Evolutionary conservation across 352 stramenopile species (phyloP).

Genomic region (Globisporangium ultimum): DNA sequence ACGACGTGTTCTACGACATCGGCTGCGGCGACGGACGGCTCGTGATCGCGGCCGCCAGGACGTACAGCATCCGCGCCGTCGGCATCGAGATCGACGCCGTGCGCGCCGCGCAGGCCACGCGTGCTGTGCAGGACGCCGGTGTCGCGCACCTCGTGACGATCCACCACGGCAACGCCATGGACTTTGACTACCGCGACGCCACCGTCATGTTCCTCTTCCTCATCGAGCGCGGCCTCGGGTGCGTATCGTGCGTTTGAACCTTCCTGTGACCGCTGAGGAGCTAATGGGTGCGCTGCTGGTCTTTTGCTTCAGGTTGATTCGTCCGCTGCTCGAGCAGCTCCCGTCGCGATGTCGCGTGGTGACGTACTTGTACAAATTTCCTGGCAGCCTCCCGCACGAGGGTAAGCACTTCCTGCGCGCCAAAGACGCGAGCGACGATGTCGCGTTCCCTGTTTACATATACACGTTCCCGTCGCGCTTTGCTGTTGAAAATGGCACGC

Average conservation of each 20-base stretch:
- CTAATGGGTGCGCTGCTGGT: background rate
- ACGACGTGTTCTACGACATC: conserved; percentile 76
- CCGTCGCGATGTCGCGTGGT: conserved; percentile 44
- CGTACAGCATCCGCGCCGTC: conserved; percentile 45
- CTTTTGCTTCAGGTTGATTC: conserved; percentile 34
- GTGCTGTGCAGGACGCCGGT: conserved; percentile 17
- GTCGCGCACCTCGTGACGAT: conserved; percentile 61
- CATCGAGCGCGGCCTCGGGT: conserved; percentile 68
- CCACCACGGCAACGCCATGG: conserved; percentile 63
- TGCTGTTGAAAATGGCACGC: background rate
- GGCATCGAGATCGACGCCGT: conserved; percentile 66
- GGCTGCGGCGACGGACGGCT: conserved; percentile 75
- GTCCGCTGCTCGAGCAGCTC: conserved; percentile 42
- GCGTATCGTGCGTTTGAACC: conserved; percentile 10
- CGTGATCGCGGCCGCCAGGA: conserved; percentile 51
- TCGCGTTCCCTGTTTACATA: conserved; percentile 71
- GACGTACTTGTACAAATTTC: conserved; percentile 78
- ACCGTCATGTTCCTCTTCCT: conserved; percentile 82
- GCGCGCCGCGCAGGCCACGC: conserved; percentile 28
- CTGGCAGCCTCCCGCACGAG: conserved; percentile 25
- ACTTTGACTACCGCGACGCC: conserved; percentile 59
- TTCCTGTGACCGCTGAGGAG: background rate
- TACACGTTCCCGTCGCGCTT: conserved; percentile 49
- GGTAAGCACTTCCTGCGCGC: conserved; percentile 46
- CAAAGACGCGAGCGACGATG: conserved; percentile 32